phyloP scores from a whole-genome alignment of 805 yeast species.

The Schwanniomyces sp. region DNA sequence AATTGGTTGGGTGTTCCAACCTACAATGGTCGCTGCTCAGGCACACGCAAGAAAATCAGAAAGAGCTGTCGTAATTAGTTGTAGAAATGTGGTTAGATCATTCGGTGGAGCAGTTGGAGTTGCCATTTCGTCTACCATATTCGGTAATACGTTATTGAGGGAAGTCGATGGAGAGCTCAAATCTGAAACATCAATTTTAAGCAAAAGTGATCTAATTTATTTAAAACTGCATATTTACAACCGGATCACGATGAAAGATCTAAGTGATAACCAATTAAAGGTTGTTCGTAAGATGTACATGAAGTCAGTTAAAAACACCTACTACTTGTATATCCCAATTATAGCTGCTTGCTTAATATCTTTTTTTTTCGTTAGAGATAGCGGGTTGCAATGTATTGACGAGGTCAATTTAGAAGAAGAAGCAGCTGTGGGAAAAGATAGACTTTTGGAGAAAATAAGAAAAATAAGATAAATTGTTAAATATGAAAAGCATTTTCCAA shows the following conservation, averaged over 20 bases:
- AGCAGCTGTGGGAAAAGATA: neutral
- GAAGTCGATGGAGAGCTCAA: slow-evolving; percentile 11
- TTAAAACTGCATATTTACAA: slow-evolving; percentile 18
- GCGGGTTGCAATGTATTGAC: slow-evolving; percentile 37
- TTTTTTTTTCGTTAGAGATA: slow-evolving; percentile 35
- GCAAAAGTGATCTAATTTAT: slow-evolving; percentile 9
- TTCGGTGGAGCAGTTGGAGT: slow-evolving; percentile 63
- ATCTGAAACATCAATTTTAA: neutral
- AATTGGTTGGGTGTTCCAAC: slow-evolving; percentile 50
- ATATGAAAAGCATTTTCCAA: no score
- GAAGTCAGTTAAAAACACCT: slow-evolving; percentile 27
- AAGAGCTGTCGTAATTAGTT: slow-evolving; percentile 57
- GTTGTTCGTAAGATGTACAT: slow-evolving; percentile 23
- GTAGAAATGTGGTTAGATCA: slow-evolving; percentile 56
- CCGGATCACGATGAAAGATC: slow-evolving; percentile 20
- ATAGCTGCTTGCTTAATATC: slow-evolving; percentile 30
- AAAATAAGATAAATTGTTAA: neutral
- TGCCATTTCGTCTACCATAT: slow-evolving; percentile 45
- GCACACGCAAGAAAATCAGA: slow-evolving; percentile 52
- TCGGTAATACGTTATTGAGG: slow-evolving; percentile 32
- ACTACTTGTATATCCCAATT: slow-evolving; percentile 34
- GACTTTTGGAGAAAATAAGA: slow-evolving; percentile 3
- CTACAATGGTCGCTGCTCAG: slow-evolving; percentile 53
- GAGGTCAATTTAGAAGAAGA: slow-evolving; percentile 11
- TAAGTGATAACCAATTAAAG: slow-evolving; percentile 17